phyloP scores from a whole-genome alignment of 495 filamentous ascomycete genomes.

The Penicillium antarcticum region DNA sequence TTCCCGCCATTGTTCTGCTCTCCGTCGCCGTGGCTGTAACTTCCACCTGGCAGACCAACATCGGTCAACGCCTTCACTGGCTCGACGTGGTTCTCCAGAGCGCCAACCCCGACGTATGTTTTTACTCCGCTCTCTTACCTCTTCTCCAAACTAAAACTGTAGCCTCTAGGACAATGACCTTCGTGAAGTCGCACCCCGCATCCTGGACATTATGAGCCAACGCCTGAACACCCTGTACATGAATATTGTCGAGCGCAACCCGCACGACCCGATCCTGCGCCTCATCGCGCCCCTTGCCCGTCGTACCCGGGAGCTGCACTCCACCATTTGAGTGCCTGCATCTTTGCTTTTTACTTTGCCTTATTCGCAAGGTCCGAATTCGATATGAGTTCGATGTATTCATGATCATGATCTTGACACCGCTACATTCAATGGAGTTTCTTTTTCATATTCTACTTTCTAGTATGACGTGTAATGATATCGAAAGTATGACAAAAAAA shows the following conservation, averaged over 20 bases:
- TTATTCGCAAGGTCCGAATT: not conserved
- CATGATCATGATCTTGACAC: not conserved
- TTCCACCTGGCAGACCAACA: constrained; percentile 60
- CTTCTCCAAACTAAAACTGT: not conserved
- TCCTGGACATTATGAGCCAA: constrained; percentile 70
- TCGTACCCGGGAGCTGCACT: constrained; percentile 51
- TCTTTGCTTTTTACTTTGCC: not conserved
- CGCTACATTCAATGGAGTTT: constrained; percentile 3
- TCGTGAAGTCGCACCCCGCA: constrained; percentile 56
- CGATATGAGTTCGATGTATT: not conserved
- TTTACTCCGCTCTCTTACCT: not conserved
- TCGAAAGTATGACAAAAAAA: constrained; percentile 4
- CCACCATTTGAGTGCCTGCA: not conserved
- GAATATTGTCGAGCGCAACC: constrained; percentile 57
- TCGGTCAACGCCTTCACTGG: constrained; percentile 70
- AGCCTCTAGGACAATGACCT: constrained; percentile 66
- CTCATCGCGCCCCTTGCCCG: constrained; percentile 55
- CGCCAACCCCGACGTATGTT: constrained; percentile 48
- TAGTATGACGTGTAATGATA: constrained; percentile 19
- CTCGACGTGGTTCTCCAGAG: constrained; percentile 65
- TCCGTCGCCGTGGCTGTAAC: constrained; percentile 83
- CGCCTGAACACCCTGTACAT: constrained; percentile 71
- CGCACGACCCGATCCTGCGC: constrained; percentile 61
- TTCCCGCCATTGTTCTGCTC: constrained; percentile 74
- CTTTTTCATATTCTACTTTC: constrained; percentile 7